Evolutionary conservation across 495 filamentous ascomycete species (phyloP).

Genomic region (Saxophila tyrrhenica): DNA sequence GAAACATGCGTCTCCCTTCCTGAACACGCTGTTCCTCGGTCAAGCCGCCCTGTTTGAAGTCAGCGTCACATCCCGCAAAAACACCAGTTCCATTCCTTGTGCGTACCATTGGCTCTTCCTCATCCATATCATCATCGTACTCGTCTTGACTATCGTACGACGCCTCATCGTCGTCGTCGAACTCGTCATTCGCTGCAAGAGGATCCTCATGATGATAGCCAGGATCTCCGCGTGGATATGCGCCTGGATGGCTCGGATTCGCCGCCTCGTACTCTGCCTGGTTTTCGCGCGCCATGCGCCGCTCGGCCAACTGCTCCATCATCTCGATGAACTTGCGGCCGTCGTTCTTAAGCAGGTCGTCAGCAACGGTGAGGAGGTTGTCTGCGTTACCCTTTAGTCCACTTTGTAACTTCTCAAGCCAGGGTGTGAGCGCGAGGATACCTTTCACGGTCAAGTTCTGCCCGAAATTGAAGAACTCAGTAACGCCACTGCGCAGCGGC

Average conservation of each 20-base stretch:
- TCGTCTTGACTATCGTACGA: slow-evolving; percentile 83
- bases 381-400: slow-evolving; percentile 48
- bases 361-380: slow-evolving; percentile 95
- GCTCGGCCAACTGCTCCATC: slow-evolving; percentile 99
- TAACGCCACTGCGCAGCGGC: slow-evolving; percentile 28
- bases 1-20: slow-evolving; percentile 96
- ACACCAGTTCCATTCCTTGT: neutral
- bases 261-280: slow-evolving; percentile 62
- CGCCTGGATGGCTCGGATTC: slow-evolving; percentile 43
- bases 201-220: slow-evolving; percentile 61
- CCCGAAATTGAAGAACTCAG: slow-evolving; percentile 93
- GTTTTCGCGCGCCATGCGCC: slow-evolving; percentile 91
- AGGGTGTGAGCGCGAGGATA: slow-evolving; percentile 29
- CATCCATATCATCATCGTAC: slow-evolving; percentile 67
- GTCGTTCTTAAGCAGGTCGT: slow-evolving; percentile 97
- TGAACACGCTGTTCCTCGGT: slow-evolving; percentile 98
- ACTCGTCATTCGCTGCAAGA: slow-evolving; percentile 19
- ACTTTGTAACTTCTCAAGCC: slow-evolving; percentile 21
- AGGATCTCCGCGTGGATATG: slow-evolving; percentile 39
- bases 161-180: slow-evolving; percentile 73
- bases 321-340: slow-evolving; percentile 99
- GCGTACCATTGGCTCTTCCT: slow-evolving; percentile 75
- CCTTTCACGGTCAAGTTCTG: slow-evolving; percentile 95
- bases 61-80: slow-evolving; percentile 11
- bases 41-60: slow-evolving; percentile 66